Percentiles rank a stretch among this genome's conserved stretches.
phyloP scores from a whole-genome alignment of 306 rosid species.

The Cucumis hystrix region DNA sequence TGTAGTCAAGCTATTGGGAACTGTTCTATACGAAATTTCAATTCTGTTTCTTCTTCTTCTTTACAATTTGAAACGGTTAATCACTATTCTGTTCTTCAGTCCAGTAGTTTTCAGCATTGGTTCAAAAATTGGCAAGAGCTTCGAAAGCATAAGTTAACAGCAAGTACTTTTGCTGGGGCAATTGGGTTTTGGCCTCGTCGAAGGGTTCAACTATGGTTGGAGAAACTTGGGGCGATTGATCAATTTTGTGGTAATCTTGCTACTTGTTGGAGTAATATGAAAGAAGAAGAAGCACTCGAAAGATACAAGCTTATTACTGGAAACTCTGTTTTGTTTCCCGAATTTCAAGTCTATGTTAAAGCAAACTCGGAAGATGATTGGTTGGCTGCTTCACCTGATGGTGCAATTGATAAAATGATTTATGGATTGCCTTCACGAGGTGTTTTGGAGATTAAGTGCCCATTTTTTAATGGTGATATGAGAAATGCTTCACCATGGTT shows the following conservation, averaged over 20 bases:
- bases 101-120: slow-evolving; percentile 61
- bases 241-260: slow-evolving; percentile 72
- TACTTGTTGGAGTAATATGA: slow-evolving; percentile 71
- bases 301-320: slow-evolving; percentile 73
- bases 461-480: slow-evolving; percentile 50
- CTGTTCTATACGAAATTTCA: slow-evolving; percentile 5
- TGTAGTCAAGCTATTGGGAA: slow-evolving; percentile 3
- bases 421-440: slow-evolving; percentile 59
- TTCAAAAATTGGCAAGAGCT: slow-evolving; percentile 69
- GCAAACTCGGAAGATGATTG: slow-evolving; percentile 32
- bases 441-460: slow-evolving; percentile 70
- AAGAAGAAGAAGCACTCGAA: slow-evolving; percentile 84
- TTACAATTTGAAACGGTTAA: slow-evolving; percentile 21
- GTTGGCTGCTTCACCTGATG: slow-evolving; percentile 86
- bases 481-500: slow-evolving; percentile 51
- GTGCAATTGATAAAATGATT: slow-evolving; percentile 34
- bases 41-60: background rate
- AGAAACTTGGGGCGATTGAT: slow-evolving; percentile 63
- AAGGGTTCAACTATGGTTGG: slow-evolving; percentile 65
- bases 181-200: slow-evolving; percentile 56
- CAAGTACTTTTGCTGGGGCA: slow-evolving; percentile 76
- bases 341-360: slow-evolving; percentile 50
- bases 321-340: slow-evolving; percentile 53
- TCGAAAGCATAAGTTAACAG: slow-evolving; percentile 54
- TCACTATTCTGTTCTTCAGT: slow-evolving; percentile 25